These are phyloP conservation scores for Aeschynomene evenia DNA, from an alignment of 306 rosid species.

Conservation along the genomic window DNA sequence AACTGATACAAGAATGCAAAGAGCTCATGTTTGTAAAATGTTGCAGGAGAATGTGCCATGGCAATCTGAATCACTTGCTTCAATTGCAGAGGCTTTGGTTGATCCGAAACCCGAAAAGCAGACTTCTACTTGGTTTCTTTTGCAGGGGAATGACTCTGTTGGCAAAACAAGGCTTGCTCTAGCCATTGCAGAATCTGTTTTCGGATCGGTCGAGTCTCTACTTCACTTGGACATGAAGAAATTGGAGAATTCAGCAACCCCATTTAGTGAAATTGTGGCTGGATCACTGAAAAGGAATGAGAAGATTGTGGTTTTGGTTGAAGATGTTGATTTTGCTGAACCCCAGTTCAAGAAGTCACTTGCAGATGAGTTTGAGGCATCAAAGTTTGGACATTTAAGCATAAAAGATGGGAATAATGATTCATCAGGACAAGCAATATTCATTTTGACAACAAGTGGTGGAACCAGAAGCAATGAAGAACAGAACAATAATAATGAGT, in stretches of 20 bases:
- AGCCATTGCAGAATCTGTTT: constrained; percentile 73
- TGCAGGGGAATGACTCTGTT: constrained; percentile 69
- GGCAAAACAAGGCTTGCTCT: constrained; percentile 76
- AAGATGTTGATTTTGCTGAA: constrained; percentile 69
- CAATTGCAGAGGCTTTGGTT: constrained; percentile 66
- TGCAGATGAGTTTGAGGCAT: constrained; percentile 51
- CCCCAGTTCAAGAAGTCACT: constrained; percentile 59
- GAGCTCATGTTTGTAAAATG: constrained; percentile 59
- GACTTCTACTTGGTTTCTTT: constrained; percentile 59
- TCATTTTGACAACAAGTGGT: constrained; percentile 55
- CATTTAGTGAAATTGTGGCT: constrained; percentile 40
- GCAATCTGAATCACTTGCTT: constrained; percentile 75
- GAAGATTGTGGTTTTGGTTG: constrained; percentile 66
- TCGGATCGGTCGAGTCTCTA: constrained; percentile 61
- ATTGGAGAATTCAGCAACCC: constrained; percentile 27
- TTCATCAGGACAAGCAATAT: constrained; percentile 44
- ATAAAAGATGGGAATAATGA: constrained; percentile 29
- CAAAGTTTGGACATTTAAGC: constrained; percentile 47
- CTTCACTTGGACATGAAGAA: constrained; percentile 51
- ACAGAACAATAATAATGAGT: constrained; percentile 33
- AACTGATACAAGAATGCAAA: constrained; percentile 45
- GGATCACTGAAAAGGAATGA: constrained; percentile 48
- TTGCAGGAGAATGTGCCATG: constrained; percentile 94
- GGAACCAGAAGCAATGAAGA: constrained; percentile 33
- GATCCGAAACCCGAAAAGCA: constrained; percentile 49